Evolutionary conservation across 768 basidiomycete species (phyloP).

Genomic region (Leucosporidium scottii): DNA sequence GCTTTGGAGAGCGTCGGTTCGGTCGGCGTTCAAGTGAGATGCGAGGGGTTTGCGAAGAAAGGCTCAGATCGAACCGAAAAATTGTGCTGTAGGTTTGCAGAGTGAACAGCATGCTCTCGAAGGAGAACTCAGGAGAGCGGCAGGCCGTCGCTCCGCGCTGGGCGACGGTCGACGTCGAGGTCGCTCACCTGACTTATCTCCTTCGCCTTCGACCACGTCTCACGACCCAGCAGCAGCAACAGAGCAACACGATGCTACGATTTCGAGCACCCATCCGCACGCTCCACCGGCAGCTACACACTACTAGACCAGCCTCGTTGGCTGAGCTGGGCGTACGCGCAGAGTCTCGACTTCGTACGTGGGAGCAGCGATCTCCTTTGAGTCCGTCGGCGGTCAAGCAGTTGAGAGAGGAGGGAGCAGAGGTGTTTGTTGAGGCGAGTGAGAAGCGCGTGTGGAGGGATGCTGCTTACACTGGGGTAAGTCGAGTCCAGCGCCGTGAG

Average conservation of each 20-base stretch:
- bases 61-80: too few species aligned
- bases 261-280: too few species aligned
- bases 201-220: too few species aligned
- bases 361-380: constrained; percentile 79
- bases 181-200: too few species aligned
- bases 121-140: too few species aligned
- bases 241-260: neutral
- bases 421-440: constrained; percentile 70
- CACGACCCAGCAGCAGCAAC: neutral
- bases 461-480: constrained; percentile 52
- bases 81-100: too few species aligned
- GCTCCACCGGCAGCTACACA: neutral
- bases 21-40: too few species aligned
- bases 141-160: too few species aligned
- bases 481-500: constrained; percentile 49
- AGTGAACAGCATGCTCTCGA: too few species aligned
- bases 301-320: neutral
- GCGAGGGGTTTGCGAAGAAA: too few species aligned
- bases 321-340: constrained; percentile 54
- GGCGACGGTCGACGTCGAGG: too few species aligned
- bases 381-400: constrained; percentile 65
- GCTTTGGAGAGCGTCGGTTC: too few species aligned
- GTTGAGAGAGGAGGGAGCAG: constrained; percentile 52
- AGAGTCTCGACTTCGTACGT: constrained; percentile 71
- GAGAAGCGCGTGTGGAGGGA: constrained; percentile 64